Percentiles rank a stretch among this genome's conserved stretches.
Conservation (phyloP, 306 rosid genomes). For the Casuarina cunninghamiana region DNA sequence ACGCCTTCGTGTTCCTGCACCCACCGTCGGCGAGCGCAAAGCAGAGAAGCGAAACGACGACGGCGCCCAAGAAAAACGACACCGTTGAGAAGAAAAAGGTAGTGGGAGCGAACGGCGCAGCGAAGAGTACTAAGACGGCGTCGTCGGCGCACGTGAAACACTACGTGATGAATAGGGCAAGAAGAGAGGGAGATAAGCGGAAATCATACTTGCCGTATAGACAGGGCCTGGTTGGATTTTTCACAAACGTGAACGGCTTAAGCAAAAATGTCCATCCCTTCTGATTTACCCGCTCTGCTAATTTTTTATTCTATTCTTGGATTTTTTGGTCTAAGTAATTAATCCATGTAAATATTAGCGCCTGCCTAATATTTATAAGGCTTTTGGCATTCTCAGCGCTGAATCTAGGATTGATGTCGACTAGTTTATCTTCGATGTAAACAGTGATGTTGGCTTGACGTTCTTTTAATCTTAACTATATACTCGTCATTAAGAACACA, state of each 20-base stretch:
- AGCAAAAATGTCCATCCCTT: conserved; percentile 80
- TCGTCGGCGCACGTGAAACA: conserved; percentile 65
- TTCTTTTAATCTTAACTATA: background rate
- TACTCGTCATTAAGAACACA: background rate
- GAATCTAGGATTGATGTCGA: background rate
- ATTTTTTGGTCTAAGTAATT: background rate
- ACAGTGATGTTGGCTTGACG: background rate
- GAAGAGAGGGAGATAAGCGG: conserved; percentile 63
- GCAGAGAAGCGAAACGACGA: background rate
- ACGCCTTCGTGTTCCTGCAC: conserved; percentile 64
- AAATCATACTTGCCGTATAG: conserved; percentile 79
- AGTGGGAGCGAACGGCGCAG: background rate
- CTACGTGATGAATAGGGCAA: conserved; percentile 59
- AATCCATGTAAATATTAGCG: conserved; percentile 30
- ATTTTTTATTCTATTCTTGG: background rate
- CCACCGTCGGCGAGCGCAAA: conserved; percentile 20
- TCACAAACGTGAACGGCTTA: conserved; percentile 54
- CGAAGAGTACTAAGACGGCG: conserved; percentile 26
- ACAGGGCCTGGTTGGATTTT: conserved; percentile 58
- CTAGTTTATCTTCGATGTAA: background rate
- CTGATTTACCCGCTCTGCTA: conserved; percentile 11
- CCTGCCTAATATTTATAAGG: background rate
- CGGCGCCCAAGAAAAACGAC: background rate
- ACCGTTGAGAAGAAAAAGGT: conserved; percentile 7
- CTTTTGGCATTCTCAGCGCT: background rate